Evolutionary conservation across 257 asterid genomes (phyloP).

Genomic region (Parsonsia alboflavescens): DNA sequence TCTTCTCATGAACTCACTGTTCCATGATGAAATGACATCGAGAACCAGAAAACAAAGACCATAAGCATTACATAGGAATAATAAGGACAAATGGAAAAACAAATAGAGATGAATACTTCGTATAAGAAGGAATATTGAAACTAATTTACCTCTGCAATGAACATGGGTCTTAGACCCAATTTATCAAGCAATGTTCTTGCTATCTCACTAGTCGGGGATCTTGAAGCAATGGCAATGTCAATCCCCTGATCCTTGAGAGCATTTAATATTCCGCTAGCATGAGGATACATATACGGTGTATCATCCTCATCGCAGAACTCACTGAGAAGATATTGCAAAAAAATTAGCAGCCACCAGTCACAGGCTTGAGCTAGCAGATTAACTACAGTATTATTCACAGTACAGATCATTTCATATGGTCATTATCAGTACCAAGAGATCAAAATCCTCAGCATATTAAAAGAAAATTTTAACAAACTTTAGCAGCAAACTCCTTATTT

Average conservation of each 20-base stretch:
- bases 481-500: not conserved
- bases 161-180: slow-evolving; percentile 22
- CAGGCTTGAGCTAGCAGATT: not conserved
- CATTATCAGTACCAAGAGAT: not conserved
- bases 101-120: not conserved
- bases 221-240: slow-evolving; percentile 33
- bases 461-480: not conserved
- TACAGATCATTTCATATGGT: not conserved
- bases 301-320: slow-evolving; percentile 18
- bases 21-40: not conserved
- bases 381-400: not conserved
- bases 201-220: slow-evolving; percentile 27
- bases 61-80: not conserved
- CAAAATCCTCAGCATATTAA: not conserved
- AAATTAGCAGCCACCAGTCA: not conserved
- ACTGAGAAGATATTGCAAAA: slow-evolving; percentile 14
- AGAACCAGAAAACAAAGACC: slow-evolving; percentile 7
- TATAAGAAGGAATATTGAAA: not conserved
- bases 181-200: slow-evolving; percentile 25
- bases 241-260: slow-evolving; percentile 27
- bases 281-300: slow-evolving; percentile 25
- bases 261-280: slow-evolving; percentile 25
- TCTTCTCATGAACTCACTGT: not conserved
- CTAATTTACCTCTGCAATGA: slow-evolving; percentile 27
- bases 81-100: not conserved